Evolutionary conservation across 345 rosid genomes (phyloP).

Genomic region (Mercurialis annua): DNA sequence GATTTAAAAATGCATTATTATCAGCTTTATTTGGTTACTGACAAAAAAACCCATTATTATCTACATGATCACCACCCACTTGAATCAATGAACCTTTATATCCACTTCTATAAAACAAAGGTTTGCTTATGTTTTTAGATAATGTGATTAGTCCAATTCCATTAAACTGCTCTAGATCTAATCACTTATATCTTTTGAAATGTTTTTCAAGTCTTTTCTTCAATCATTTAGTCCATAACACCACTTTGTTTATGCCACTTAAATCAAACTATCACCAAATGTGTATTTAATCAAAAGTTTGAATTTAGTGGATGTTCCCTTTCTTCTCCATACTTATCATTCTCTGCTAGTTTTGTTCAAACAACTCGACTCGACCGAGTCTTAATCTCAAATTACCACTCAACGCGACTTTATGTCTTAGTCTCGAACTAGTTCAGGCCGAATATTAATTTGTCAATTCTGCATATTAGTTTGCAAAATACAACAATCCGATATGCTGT

Average conservation of each 20-base stretch:
- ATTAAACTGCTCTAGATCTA: not conserved
- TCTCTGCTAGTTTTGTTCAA: no score
- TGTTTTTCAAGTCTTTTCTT: not conserved
- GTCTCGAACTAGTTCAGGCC: no score
- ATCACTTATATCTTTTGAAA: not conserved
- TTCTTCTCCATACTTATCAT: no score
- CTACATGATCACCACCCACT: not conserved
- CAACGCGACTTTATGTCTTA: no score
- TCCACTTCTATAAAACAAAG: not conserved
- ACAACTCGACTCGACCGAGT: no score
- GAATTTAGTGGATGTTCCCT: no score
- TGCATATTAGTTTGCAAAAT: no score
- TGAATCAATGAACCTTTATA: not conserved
- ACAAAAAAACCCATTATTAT: constrained; percentile 3
- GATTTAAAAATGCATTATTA: not conserved
- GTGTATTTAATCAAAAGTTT: not conserved
- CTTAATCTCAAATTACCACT: no score
- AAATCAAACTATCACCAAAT: not conserved
- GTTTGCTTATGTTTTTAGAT: not conserved
- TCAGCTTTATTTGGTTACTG: not conserved
- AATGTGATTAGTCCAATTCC: constrained; percentile 3
- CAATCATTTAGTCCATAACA: not conserved
- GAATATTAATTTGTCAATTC: no score
- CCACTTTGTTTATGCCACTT: not conserved
- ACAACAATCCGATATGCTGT: no score